Evolutionary conservation across 345 rosid species (phyloP), one percentile per base, ranked within the genome.

Genomic region (Citrus glauca): DNA sequence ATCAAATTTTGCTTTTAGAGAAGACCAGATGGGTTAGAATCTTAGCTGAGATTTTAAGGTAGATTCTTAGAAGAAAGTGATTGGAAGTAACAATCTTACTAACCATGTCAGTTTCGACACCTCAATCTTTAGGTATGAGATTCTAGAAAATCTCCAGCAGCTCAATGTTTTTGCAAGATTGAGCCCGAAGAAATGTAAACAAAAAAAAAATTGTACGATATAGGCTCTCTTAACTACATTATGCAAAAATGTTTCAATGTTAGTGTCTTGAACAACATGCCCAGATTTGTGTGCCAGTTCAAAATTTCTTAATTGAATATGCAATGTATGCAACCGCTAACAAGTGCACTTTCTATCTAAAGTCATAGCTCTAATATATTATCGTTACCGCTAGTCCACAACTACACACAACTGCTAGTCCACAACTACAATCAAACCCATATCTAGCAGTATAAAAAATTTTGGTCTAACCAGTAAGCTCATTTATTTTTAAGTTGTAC

Each of bases 101-200:
- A 71, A 76, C 63, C 45, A 9, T 71, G 63, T 40, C 73, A 73
- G 24, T 32, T n/a, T 60, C 37, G 59, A 20, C 22, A 75, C 56
- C 66, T 70, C 13, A 16, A 59, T 56, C 60, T 38, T 66, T 74
- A 20, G 16, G 40, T 62, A 22, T 8, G 48, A 17, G 53, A 25
- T 56, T 73, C 27, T 55, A 24, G 57, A 59, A 60, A 60, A 48
- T 72, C 19, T 61, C 25, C 72, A 13, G 66, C 73, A n/a, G 66
- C 70, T 77, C 53, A 60, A 73, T 73, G 48, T 73, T 37, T 77
- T 72, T 42, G 59, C 60, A 42, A 64, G 74, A 67, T 37, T 77
- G 77, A 73, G 42, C 65, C 42, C 81, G 9, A 45, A 9, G 81
- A 48, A 42, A 35, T 77, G 74, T 81, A 66, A 45, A 45, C n/a